Evolutionary conservation across 352 stramenopile genomes (phyloP), one percentile per base, ranked within the genome.

Genomic region (Phytophthora pseudosyringae): DNA sequence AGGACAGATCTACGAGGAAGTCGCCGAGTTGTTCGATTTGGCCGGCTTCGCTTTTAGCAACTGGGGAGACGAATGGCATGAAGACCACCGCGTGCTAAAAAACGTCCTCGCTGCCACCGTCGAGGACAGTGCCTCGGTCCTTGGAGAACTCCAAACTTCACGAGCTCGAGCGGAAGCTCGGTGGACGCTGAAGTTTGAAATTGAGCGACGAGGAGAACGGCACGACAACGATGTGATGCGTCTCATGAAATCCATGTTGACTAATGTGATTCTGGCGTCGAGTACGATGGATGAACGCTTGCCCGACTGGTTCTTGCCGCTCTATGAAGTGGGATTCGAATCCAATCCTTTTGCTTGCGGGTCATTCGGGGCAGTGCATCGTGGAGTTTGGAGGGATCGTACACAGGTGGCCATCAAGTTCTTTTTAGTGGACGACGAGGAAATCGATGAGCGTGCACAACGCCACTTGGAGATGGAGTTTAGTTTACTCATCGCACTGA

Each of bases 371-470:
- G 33, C 58, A 0, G 29, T 64, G 0, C 64, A 73, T 16, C 69
- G 43, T 21, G 29, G 26, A 21, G 21, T 21, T 21, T 21, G 1
- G 21, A 21, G 21, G 1, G 21, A 21, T 21, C 21, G 21, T 21
- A 21, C 21, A 33, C 12, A 28, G 28, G 58, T 78, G 5, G 69
- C 76, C 1, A 66, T 81, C 38, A 76, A 74, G 58, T 47, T 43
- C 48, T 73, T 13, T 13, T 47, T 40, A 5, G 25, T 60, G 12
- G 58, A 65, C 15, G 48, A 53, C 21, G 21, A 21, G 21, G 3
- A 15, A 10, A 31, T 55, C 5, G 36, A 38, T 48, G 15, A 12
- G 41, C 46, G 1, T 16, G 38, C 2, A 39, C 61, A 7, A 31
- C 21, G 5, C 7, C 43, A 3, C 59, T 9, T 31, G 55, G 5